Evolutionary conservation across 106 monocot species (phyloP), one percentile per base, ranked within the genome.

Genomic region (Amphibolis antarctica): DNA sequence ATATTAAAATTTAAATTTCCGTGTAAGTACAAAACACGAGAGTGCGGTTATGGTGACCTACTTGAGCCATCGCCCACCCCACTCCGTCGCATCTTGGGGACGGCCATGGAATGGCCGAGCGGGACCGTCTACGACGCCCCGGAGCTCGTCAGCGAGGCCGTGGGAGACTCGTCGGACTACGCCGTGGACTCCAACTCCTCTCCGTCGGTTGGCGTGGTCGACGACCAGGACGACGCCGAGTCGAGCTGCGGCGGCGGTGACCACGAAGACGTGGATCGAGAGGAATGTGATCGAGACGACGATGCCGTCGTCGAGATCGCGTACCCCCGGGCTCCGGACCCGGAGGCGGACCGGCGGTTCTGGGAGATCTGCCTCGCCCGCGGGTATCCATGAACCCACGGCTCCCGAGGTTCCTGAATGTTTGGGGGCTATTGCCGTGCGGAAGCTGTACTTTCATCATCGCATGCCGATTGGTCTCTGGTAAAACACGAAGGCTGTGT

Each of bases 371-470:
- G 68, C 46, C 36, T 69, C 10, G 68, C 56, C 13, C 3, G 15
- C 22, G 68, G 68, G 9, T 69, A 59, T 28, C 68, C 68, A 20
- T 70, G 70, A 62, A 9, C 36, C n/a, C n/a, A n/a, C n/a, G n/a
- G n/a, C n/a, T n/a, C n/a, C n/a, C n/a, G n/a, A n/a, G n/a, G n/a
- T n/a, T n/a, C n/a, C n/a, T n/a, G n/a, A n/a, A n/a, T n/a, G n/a
- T n/a, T n/a, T n/a, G n/a, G n/a, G n/a, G n/a, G n/a, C n/a, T n/a
- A n/a, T n/a, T n/a, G n/a, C n/a, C n/a, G n/a, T n/a, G n/a, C n/a
- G n/a, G n/a, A n/a, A n/a, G n/a, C n/a, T n/a, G n/a, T n/a, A n/a
- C n/a, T n/a, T n/a, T n/a, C n/a, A n/a, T n/a, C n/a, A n/a, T n/a
- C n/a, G n/a, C n/a, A n/a, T n/a, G n/a, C n/a, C n/a, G n/a, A n/a